Percentiles rank a stretch among this genome's conserved stretches.
These are phyloP conservation scores for Adansonia grandidieri DNA, from an alignment of 441 rosid genomes.

Conservation along the genomic window DNA sequence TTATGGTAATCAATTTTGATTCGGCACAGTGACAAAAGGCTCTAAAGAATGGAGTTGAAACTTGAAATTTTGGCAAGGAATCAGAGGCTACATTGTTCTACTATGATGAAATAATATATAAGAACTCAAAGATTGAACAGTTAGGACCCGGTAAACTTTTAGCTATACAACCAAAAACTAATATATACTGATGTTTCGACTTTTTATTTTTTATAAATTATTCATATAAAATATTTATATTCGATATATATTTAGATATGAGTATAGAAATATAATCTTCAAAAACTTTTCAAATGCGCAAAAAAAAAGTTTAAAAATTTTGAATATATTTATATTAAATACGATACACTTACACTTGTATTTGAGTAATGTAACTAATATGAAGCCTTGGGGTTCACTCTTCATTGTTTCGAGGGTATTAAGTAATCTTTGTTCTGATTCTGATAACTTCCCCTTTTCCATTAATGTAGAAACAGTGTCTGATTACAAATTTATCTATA, in stretches of 20 bases:
- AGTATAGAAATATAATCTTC: too few relatives aligned
- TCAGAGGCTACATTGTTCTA: not conserved
- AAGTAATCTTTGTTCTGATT: not conserved
- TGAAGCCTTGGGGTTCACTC: not conserved
- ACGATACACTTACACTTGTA: too few relatives aligned
- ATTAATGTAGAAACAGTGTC: not conserved
- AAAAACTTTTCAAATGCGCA: too few relatives aligned
- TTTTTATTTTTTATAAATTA: too few relatives aligned
- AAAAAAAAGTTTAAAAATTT: too few relatives aligned
- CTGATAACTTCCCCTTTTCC: not conserved
- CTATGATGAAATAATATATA: not conserved
- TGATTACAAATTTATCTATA: not conserved
- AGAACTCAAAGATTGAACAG: not conserved
- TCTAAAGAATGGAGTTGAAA: not conserved
- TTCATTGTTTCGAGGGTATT: not conserved
- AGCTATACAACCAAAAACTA: not conserved
- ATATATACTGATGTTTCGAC: too few relatives aligned
- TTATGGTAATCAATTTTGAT: not conserved
- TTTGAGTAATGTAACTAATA: too few relatives aligned
- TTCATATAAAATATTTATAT: too few relatives aligned
- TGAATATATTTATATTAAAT: too few relatives aligned
- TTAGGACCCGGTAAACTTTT: not conserved
- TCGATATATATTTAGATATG: too few relatives aligned
- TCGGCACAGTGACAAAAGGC: not conserved
- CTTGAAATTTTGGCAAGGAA: not conserved